Percentiles rank a stretch among this genome's conserved stretches.
These are phyloP conservation scores for Thielaviopsis populi DNA, from an alignment of 2,329 filamentous ascomycete genomes.

Conservation along the genomic window DNA sequence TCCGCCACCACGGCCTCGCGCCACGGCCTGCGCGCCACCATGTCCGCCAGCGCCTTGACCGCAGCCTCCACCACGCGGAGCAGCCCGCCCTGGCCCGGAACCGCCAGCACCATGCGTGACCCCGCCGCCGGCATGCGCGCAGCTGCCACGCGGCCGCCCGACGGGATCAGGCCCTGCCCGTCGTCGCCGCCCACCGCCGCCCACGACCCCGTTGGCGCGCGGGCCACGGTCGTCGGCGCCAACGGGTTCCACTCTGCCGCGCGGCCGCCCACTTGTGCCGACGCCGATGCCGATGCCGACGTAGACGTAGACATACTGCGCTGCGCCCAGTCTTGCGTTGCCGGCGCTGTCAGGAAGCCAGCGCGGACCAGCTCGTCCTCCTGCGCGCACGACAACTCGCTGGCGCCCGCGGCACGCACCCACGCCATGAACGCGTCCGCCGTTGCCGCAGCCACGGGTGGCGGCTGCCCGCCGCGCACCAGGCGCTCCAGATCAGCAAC, in stretches of 20 bases:
- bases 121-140: background rate
- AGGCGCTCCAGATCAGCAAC: conserved; percentile 36
- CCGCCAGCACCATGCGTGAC: conserved; percentile 38
- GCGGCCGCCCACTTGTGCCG: background rate
- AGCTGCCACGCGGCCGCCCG: conserved; percentile 20
- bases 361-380: conserved; percentile 44
- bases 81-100: conserved; percentile 52
- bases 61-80: conserved; percentile 47
- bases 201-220: conserved; percentile 14
- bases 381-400: conserved; percentile 29
- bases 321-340: background rate
- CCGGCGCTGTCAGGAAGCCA: conserved; percentile 48
- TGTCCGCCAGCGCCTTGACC: conserved; percentile 24
- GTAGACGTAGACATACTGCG: background rate
- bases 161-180: conserved; percentile 23
- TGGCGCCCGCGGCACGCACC: conserved; percentile 17
- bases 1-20: conserved; percentile 47
- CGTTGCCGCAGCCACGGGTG: conserved; percentile 21
- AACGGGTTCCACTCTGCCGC: conserved; percentile 50
- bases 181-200: conserved; percentile 40
- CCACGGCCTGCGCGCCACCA: conserved; percentile 43
- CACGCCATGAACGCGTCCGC: conserved; percentile 35
- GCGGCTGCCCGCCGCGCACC: conserved; percentile 23
- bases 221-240: background rate
- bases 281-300: background rate